A percentile compares a stretch with the other conserved stretches of the same genome.
phyloP scores from a whole-genome alignment of 176 grass and related monocot species.

The Puya raimondii region DNA sequence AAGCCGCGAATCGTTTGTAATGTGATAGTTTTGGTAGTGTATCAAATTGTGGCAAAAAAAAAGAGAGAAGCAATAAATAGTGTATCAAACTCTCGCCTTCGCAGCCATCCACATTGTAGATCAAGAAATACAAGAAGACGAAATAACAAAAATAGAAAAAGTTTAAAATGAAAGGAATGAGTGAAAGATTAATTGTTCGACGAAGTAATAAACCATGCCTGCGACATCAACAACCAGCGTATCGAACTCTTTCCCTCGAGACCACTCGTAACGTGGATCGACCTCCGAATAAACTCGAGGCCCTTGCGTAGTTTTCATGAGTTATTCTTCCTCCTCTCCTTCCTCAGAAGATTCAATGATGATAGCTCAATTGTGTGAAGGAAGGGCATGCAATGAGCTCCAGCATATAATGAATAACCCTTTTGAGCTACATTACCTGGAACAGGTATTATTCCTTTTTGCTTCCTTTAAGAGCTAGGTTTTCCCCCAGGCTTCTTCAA shows the following conservation, averaged over 20 bases:
- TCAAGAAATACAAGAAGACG: neutral
- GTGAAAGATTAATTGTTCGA: neutral
- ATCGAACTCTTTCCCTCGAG: slow-evolving; percentile 31
- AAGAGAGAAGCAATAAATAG: no score
- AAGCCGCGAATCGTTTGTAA: neutral
- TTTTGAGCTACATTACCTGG: slow-evolving; percentile 7
- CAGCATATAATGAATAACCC: slow-evolving; percentile 1
- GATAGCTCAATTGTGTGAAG: neutral
- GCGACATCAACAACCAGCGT: slow-evolving; percentile 38
- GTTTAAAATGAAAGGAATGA: neutral
- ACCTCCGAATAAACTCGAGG: slow-evolving; percentile 29
- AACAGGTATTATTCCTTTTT: slow-evolving; percentile 23
- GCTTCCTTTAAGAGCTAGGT: slow-evolving; percentile 7
- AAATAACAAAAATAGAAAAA: neutral
- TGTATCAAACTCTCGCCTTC: no score
- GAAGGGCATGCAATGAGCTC: neutral
- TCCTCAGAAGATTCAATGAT: neutral
- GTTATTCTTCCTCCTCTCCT: neutral
- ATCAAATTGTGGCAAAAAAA: no score
- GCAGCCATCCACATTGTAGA: no score
- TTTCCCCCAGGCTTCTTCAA: neutral
- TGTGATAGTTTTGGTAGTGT: neutral
- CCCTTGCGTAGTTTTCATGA: slow-evolving; percentile 26
- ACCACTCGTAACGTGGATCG: slow-evolving; percentile 48
- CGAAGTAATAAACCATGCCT: slow-evolving; percentile 16